Base-by-base conservation (phyloP, 2,329 filamentous ascomycete species). In the Paraphoma sp. region DNA sequence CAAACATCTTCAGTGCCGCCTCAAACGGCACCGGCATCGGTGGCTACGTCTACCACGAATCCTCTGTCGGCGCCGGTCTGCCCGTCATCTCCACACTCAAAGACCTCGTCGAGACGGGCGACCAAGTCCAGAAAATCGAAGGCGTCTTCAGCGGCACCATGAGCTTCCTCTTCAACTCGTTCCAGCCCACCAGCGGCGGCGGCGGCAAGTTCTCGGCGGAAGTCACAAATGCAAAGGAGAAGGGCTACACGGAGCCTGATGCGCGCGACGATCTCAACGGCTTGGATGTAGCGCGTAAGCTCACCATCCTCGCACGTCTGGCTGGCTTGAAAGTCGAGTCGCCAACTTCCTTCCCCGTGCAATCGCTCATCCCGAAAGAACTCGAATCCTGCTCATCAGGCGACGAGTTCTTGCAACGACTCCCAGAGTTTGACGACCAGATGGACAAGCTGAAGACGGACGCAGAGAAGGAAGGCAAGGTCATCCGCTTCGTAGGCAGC, bases 121-220 rank as follows among this genome's bases (percentile, higher is more conserved):
- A 99, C 74, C 84, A 92, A 74, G 89, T 99, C 5, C 92, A 86
- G 52, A 93, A 89, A 80, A 96, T 99, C 67, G 94, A 98, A 80
- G 95, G 95, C 64, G 93, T 99, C 49, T 98, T 99, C 81, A 96
- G 92, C 59, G 95, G 95, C 62, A 99, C 95, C 53, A 94, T 99
- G 87, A 96, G 91, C 40, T 99, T 97, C 84, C 84, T 99, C 41
- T 98, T 99, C 87, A 98, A 98, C 83, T 93, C 88, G 18, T 99
- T 98, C 77, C 92, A 93, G 47, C 95, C 95, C 0, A 88, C 89
- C 2, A 86, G 87, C 48, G 90, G 89, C 5, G 81, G 83, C 18
- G 91, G 90, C 33, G 92, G 91, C 50, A 88, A 89, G 71, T 99
- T 96, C 89, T 95, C 92, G 43, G 90, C 90, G 47, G 93, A 97